Evolutionary conservation across 306 rosid genomes (phyloP).

Genomic region (Psophocarpus tetragonolobus): DNA sequence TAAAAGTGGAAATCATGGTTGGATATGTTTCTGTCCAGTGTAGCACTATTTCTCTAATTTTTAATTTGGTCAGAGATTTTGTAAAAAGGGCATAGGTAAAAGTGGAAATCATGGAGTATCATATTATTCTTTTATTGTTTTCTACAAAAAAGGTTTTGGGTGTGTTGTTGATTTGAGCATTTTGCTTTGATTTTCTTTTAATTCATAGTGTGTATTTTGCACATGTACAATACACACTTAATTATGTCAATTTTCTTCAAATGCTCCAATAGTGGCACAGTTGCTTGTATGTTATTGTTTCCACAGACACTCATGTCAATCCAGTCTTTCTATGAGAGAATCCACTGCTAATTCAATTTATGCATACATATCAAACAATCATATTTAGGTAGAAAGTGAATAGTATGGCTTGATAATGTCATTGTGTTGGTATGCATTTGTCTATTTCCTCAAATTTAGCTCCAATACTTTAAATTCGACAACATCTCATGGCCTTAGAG

Average conservation of each 20-base stretch:
- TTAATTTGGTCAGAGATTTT: background rate
- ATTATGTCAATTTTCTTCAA: background rate
- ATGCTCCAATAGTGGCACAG: background rate
- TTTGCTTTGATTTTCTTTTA: background rate
- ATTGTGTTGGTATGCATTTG: background rate
- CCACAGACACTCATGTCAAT: constrained; percentile 2
- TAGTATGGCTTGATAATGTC: background rate
- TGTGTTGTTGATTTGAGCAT: background rate
- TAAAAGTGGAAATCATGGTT: constrained; percentile 4
- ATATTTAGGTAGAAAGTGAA: background rate
- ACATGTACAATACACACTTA: background rate
- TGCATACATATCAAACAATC: background rate
- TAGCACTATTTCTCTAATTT: background rate
- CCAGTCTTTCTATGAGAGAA: background rate
- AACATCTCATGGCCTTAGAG: background rate
- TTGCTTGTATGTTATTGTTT: constrained; percentile 6
- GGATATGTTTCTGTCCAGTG: background rate
- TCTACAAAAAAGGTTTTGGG: background rate
- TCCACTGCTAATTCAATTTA: background rate
- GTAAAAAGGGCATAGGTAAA: too few relatives aligned
- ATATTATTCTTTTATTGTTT: background rate
- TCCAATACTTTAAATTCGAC: too few relatives aligned
- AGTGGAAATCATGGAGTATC: too few relatives aligned
- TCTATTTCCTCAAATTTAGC: too few relatives aligned
- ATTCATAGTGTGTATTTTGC: background rate